Conservation (phyloP, 2,329 filamentous ascomycete species). For the Paraphaeosphaeria sporulosa region DNA sequence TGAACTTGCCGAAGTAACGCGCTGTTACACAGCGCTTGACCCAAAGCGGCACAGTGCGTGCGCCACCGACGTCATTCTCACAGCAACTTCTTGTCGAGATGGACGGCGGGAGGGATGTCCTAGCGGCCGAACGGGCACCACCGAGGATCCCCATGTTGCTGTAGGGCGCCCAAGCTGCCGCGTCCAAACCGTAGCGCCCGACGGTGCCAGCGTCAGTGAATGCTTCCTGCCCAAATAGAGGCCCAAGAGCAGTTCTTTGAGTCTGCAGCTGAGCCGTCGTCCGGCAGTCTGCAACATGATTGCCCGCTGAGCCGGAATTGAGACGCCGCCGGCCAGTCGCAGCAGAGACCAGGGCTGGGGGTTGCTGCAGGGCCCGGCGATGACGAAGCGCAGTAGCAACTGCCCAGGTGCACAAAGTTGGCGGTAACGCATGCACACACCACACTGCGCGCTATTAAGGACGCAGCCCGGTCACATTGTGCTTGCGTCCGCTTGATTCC, state of each 20-base stretch:
- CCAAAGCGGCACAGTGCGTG: neutral
- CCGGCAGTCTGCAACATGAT: conserved; percentile 19
- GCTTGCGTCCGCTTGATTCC: conserved; percentile 19
- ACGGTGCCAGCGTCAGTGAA: neutral
- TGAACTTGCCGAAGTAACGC: neutral
- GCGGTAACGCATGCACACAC: conserved; percentile 27
- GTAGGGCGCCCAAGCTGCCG: neutral
- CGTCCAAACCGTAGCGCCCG: neutral
- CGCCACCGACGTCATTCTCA: conserved; percentile 24
- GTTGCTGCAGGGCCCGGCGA: conserved; percentile 21
- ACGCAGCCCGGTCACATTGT: conserved; percentile 25
- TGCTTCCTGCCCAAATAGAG: neutral
- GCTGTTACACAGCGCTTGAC: neutral
- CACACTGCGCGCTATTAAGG: conserved; percentile 18
- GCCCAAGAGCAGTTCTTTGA: conserved; percentile 1
- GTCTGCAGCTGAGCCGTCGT: conserved; percentile 1
- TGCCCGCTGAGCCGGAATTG: conserved; percentile 15
- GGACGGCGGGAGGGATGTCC: conserved; percentile 31
- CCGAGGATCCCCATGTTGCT: conserved; percentile 10
- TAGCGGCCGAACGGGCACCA: conserved; percentile 18
- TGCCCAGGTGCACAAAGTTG: conserved; percentile 30
- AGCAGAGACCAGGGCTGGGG: neutral
- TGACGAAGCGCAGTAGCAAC: conserved; percentile 34
- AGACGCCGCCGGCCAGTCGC: conserved; percentile 22
- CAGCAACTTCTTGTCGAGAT: conserved; percentile 12